Conservation (phyloP, 345 rosid genomes). For the Toxicodendron radicans region DNA sequence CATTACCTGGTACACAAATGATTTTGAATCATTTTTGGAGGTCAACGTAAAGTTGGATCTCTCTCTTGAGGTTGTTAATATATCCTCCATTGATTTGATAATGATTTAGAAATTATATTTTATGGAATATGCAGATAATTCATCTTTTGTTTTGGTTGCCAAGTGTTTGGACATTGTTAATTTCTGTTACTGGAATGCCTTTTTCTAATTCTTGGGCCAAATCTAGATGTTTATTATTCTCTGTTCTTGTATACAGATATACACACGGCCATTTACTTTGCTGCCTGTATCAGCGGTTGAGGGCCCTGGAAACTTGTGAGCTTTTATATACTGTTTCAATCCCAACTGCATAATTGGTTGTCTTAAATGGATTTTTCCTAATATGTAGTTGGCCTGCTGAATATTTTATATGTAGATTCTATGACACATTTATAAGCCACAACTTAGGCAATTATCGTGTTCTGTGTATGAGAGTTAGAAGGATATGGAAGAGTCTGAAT, state of each 20-base stretch:
- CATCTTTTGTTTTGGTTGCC: slow-evolving; percentile 6
- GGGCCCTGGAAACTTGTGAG: slow-evolving; percentile 82
- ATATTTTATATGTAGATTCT: background rate
- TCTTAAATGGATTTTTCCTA: background rate
- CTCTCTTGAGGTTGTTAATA: slow-evolving; percentile 60
- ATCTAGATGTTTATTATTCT: background rate
- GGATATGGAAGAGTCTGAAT: background rate
- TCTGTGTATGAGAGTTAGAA: background rate
- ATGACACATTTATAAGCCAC: background rate
- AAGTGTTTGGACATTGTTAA: background rate
- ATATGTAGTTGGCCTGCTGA: background rate
- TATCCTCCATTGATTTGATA: slow-evolving; percentile 5
- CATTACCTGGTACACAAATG: slow-evolving; percentile 63
- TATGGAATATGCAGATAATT: background rate
- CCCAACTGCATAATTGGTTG: background rate
- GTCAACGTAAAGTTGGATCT: slow-evolving; percentile 65
- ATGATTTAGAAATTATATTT: slow-evolving; percentile 2
- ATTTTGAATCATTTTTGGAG: slow-evolving; percentile 65
- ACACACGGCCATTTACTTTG: slow-evolving; percentile 58
- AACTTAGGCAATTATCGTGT: background rate
- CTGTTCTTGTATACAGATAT: slow-evolving; percentile 47
- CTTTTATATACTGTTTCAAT: slow-evolving; percentile 12
- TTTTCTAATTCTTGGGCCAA: background rate
- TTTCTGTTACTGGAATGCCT: background rate
- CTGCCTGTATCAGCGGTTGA: slow-evolving; percentile 79